Conservation (phyloP, 257 asterid species). For the Scutellaria minor region DNA sequence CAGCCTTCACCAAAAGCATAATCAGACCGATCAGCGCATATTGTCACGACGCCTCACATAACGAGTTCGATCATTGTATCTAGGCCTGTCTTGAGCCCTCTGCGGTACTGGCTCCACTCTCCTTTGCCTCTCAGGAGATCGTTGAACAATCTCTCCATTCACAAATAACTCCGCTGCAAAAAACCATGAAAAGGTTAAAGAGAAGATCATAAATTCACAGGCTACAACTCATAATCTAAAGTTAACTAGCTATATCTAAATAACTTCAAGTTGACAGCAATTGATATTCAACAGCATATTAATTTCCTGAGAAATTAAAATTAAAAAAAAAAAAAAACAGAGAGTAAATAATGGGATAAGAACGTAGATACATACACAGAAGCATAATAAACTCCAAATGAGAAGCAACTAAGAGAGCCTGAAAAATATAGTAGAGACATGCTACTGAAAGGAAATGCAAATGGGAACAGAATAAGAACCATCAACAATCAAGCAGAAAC, state of each 20-base stretch:
- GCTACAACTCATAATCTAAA: too few species aligned
- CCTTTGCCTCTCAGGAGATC: constrained; percentile 96
- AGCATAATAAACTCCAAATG: background rate
- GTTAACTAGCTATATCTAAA: too few species aligned
- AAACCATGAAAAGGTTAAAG: background rate
- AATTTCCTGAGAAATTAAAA: too few species aligned
- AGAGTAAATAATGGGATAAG: background rate
- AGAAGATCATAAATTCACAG: too few species aligned
- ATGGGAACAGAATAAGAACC: background rate
- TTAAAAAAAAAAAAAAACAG: too few species aligned
- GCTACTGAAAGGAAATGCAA: background rate
- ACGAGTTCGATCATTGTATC: constrained; percentile 94
- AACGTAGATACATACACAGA: background rate
- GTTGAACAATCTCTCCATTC: constrained; percentile 88
- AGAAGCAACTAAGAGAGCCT: too few species aligned
- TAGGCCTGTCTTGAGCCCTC: constrained; percentile 87
- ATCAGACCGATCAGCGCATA: constrained; percentile 34
- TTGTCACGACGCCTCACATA: constrained; percentile 84
- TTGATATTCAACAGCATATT: too few species aligned
- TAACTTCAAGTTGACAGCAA: too few species aligned
- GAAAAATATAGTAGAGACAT: background rate
- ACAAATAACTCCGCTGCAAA: constrained; percentile 84
- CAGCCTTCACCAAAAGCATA: background rate
- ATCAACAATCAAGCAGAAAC: background rate
- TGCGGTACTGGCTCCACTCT: constrained; percentile 95